Evolutionary conservation across 73 alveolate species (phyloP).

Genomic region (Paramecium octaurelia): DNA sequence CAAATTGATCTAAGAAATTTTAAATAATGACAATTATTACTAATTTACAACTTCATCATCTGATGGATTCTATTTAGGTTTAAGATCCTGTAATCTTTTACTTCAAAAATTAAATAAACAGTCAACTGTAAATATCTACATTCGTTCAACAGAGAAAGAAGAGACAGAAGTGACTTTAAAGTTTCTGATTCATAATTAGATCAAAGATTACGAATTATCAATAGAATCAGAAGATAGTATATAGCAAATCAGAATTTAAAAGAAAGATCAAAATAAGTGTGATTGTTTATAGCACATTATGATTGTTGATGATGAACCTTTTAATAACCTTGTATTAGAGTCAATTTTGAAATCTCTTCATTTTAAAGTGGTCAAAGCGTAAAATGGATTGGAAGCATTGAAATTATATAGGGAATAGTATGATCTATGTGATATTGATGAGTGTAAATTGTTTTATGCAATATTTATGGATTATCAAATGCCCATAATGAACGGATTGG

Average conservation of each 20-base stretch:
- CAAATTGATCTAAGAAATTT: not conserved
- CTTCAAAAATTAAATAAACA: not conserved
- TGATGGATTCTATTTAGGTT: conserved; percentile 38
- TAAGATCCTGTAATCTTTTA: conserved; percentile 6
- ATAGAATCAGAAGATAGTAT: not conserved
- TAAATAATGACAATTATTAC: not conserved
- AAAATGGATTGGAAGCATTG: conserved; percentile 43
- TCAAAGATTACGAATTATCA: not conserved
- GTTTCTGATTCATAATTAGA: not conserved
- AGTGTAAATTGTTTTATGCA: not conserved
- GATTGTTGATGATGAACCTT: conserved; percentile 52
- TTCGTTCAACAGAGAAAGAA: not conserved
- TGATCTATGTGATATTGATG: not conserved
- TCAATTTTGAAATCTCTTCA: not conserved
- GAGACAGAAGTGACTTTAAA: not conserved
- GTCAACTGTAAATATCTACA: not conserved
- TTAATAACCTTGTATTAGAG: not conserved
- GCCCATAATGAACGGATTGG: conserved; percentile 40
- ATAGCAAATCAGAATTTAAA: not conserved
- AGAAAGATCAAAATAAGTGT: not conserved
- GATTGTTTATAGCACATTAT: not conserved
- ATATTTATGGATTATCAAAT: conserved; percentile 35
- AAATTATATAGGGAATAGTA: not conserved
- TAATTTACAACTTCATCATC: not conserved
- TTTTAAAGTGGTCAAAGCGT: not conserved